Evolutionary conservation across 805 yeast species (phyloP).

Genomic region (Wickerhamiella kazuoi): DNA sequence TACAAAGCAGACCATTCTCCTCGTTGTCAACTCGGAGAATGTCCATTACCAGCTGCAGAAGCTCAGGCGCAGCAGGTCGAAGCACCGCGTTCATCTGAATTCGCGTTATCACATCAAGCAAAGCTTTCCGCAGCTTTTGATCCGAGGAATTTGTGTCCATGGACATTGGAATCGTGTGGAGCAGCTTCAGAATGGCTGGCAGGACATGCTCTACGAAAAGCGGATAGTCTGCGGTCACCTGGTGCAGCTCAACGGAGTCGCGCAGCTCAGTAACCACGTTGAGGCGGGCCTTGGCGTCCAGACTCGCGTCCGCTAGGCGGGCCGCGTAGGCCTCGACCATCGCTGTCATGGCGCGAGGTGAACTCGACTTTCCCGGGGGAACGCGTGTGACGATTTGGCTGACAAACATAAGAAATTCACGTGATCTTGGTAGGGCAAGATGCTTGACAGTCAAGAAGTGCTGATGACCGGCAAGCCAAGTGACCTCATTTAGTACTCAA

Average conservation of each 20-base stretch:
- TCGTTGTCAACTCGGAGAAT: slow-evolving; percentile 69
- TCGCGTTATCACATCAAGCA: slow-evolving; percentile 65
- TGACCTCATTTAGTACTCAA: too few species aligned
- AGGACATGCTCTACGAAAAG: slow-evolving; percentile 49
- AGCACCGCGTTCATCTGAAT: slow-evolving; percentile 69
- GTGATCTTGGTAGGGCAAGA: too few species aligned
- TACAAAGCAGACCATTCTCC: slow-evolving; percentile 81
- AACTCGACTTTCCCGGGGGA: too few species aligned
- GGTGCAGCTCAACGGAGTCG: slow-evolving; percentile 72
- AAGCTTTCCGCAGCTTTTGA: slow-evolving; percentile 48
- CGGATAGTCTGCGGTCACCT: slow-evolving; percentile 66
- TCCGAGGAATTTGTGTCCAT: slow-evolving; percentile 10
- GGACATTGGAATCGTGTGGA: slow-evolving; percentile 41
- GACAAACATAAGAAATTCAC: background rate
- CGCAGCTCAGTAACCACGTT: slow-evolving; percentile 63
- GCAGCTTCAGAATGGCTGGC: slow-evolving; percentile 47
- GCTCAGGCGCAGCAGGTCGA: slow-evolving; percentile 45
- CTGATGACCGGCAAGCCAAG: too few species aligned
- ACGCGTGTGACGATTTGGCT: background rate
- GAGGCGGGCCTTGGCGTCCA: slow-evolving; percentile 44
- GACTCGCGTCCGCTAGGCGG: slow-evolving; percentile 13
- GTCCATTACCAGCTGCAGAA: slow-evolving; percentile 41
- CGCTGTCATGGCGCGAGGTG: slow-evolving; percentile 7
- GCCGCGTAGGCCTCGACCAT: slow-evolving; percentile 13
- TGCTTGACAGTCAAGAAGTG: too few species aligned